Evolutionary conservation across 768 basidiomycete genomes (phyloP), one percentile per base, ranked within the genome.

Genomic region (Infundibulicybe gibba): DNA sequence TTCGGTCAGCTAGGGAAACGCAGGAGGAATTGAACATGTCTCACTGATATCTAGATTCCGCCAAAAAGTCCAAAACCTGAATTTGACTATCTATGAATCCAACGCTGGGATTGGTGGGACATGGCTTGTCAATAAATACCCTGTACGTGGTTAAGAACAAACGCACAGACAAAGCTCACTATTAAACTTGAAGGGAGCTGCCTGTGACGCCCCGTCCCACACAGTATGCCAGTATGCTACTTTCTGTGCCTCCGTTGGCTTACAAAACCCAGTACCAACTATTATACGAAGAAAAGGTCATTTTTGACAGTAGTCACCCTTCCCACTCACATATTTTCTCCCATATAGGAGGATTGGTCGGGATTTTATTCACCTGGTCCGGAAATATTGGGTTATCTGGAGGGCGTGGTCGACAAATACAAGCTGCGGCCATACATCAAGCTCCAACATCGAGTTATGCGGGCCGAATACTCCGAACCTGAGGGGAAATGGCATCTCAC

Each of bases 261-360:
- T 5, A 44, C n/a, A 17, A n/a, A 10, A 2, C 15, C 21, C 25
- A 31, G 32, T 31, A 32, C 9, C 33, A 33, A 25, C 48, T 11
- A 8, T 25, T 25, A 8, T 25, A 25, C 8, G 25, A 25, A 8
- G 25, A 25, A 30, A 43, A 79, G 68, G 80, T 25, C 25, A 25
- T 81, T 8, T 57, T 82, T 9, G 72, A 76, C n/a, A 84, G 83
- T 53, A 83, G 83, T 54, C 72, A 83, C 16, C 81, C 81, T 10
- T 70, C 80, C 2, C 79, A 80, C 48, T 70, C 67, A 25, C 8
- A 25, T 25, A 25, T 25, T n/a, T n/a, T 25, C 25, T 25, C 8
- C 25, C 25, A 8, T 25, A 25, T 25, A 83, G 77, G 70, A 69
- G 6, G 66, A 81, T 49, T 84, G 82, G 82, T 80, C 80, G 1